Evolutionary conservation across 2,329 filamentous ascomycete species (phyloP), one percentile per base, ranked within the genome.

Genomic region (Aspergillus bombycis): DNA sequence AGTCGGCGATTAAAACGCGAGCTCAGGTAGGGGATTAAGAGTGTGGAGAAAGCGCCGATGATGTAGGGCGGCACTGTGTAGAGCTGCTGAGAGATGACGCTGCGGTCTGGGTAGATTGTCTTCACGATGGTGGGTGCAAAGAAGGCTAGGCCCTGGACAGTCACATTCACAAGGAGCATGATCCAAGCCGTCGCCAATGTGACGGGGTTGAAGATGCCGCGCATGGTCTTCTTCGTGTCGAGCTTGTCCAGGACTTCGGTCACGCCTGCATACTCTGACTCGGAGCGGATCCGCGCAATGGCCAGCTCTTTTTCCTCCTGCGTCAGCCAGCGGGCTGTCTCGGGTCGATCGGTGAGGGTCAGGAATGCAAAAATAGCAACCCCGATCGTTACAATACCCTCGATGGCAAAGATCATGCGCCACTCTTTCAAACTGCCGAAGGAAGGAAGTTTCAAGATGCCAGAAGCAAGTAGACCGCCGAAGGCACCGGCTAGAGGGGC

Each of bases 371-470:
- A 79, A 1, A 91, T n/a, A 0, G 84, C 82, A 0, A 91, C 74
- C 0, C 82, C 80, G 64, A 79, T 80, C 1, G 86, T 88, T 67
- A 90, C 85, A 68, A 91, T 86, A 23, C 89, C 89, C 72, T 91
- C 89, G n/a, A 91, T 86, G 4, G 83, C 84, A 60, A 91, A 91
- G 58, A 91, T 90, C 88, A 91, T 90, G 9, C 88, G 80, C 89
- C 89, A 92, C 6, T 75, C 78, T 28, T 78, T 79, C 0, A 91
- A 75, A 4, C 79, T 73, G 8, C 87, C 88, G 65, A 91, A 86
- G 62, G 80, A 75, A 59, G 85, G 77, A 1, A 92, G 81, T 2
- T 79, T 87, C 23, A 91, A 80, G 66, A 92, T 92, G 1, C 79
- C 89, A 2, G 73, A 86, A 0, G 86, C 86, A 0, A 92, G 79